A percentile compares a stretch with the other conserved stretches of the same genome.
Evolutionary conservation across 768 basidiomycete species (phyloP).

Genomic region (Leccinum sublutescens): DNA sequence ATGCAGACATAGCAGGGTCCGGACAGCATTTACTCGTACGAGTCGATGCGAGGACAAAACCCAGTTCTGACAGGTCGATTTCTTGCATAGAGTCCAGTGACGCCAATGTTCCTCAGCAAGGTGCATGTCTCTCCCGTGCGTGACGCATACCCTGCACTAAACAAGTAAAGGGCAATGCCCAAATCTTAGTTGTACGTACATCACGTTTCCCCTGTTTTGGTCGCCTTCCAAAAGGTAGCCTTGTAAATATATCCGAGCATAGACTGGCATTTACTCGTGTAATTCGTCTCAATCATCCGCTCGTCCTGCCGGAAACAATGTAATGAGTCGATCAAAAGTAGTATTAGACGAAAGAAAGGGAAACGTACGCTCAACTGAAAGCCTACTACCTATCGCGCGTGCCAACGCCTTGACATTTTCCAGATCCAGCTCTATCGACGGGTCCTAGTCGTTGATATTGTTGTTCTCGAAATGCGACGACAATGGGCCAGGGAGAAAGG

Average conservation of each 20-base stretch:
- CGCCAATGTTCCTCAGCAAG: neutral
- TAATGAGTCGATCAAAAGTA: neutral
- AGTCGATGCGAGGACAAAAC: neutral
- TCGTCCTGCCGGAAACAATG: slow-evolving; percentile 66
- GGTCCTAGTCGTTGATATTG: slow-evolving; percentile 70
- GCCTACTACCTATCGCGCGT: slow-evolving; percentile 76
- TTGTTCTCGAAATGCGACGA: slow-evolving; percentile 98
- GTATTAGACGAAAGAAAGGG: neutral
- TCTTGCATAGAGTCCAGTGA: too few species aligned
- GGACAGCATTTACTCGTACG: neutral
- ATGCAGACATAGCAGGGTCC: too few species aligned
- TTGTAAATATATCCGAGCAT: slow-evolving; percentile 88
- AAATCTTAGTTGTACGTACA: neutral
- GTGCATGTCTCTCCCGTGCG: neutral
- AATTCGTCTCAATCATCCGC: slow-evolving; percentile 74
- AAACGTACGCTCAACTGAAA: slow-evolving; percentile 74
- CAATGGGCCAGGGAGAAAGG: slow-evolving; percentile 60
- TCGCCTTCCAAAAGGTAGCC: slow-evolving; percentile 82
- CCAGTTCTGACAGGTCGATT: neutral
- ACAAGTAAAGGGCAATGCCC: neutral
- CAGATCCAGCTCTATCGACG: slow-evolving; percentile 85
- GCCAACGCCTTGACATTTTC: slow-evolving; percentile 83
- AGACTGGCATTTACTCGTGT: slow-evolving; percentile 76
- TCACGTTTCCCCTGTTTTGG: slow-evolving; percentile 30
- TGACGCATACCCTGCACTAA: neutral